Evolutionary conservation across 169 alveolate species (phyloP).

Genomic region (Cryptosporidium ryanae): DNA sequence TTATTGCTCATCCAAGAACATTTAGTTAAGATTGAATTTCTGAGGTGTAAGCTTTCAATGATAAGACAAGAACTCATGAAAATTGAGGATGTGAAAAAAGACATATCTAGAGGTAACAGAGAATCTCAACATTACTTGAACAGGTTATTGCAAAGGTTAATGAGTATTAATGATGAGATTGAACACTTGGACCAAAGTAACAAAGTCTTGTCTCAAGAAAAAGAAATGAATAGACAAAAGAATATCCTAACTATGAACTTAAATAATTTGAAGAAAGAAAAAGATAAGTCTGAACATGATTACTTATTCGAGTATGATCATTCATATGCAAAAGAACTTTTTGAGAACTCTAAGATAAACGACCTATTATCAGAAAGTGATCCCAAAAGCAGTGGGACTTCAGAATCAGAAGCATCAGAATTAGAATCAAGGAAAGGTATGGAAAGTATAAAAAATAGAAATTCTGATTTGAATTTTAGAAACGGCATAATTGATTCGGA

Average conservation of each 20-base stretch:
- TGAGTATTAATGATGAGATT: conserved; percentile 67
- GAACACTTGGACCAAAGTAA: conserved; percentile 66
- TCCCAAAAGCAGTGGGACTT: background rate
- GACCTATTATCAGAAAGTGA: conserved; percentile 17
- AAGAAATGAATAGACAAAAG: conserved; percentile 1
- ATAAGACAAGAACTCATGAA: conserved; percentile 72
- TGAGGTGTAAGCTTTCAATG: conserved; percentile 72
- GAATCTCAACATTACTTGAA: conserved; percentile 65
- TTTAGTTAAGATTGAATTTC: conserved; percentile 59
- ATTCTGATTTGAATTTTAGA: background rate
- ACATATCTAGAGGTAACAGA: conserved; percentile 66
- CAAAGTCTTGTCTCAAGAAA: conserved; percentile 51
- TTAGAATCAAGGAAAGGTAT: background rate
- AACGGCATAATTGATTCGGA: conserved; percentile 4
- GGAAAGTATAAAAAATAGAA: background rate
- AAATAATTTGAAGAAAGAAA: conserved; percentile 38
- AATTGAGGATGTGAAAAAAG: conserved; percentile 61
- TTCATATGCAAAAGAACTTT: conserved; percentile 51
- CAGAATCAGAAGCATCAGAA: background rate
- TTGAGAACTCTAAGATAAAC: conserved; percentile 59
- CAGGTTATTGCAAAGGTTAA: conserved; percentile 54
- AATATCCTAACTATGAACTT: background rate
- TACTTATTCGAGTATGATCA: conserved; percentile 53
- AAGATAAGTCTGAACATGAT: conserved; percentile 19
- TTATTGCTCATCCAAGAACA: conserved; percentile 60